Conservation (phyloP, 192 early-diverging fungal species). For the Coemansia biformis region DNA sequence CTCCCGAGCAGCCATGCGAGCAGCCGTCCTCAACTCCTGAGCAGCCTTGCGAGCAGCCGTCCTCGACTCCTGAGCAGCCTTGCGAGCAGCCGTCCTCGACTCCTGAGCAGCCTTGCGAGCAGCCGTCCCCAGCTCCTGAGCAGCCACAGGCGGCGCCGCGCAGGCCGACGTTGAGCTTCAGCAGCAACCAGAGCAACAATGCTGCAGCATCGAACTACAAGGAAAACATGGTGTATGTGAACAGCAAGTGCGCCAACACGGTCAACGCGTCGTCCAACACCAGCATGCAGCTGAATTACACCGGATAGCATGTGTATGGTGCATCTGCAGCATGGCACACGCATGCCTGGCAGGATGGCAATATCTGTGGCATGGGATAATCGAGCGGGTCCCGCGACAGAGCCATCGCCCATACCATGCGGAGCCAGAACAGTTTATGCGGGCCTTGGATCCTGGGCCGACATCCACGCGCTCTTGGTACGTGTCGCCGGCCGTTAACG, state of each 20-base stretch:
- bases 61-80: slow-evolving; percentile 2
- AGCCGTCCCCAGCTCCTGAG: slow-evolving; percentile 3
- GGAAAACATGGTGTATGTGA: slow-evolving; percentile 27
- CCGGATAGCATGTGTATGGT: not conserved
- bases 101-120: not conserved
- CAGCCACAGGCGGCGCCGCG: not conserved
- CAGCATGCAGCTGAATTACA: slow-evolving; percentile 20
- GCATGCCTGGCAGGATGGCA: too few relatives aligned
- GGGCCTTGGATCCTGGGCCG: not conserved
- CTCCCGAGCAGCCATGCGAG: slow-evolving; percentile 2
- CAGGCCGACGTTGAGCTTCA: slow-evolving; percentile 9
- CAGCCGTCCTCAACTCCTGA: not conserved
- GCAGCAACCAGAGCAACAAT: slow-evolving; percentile 17
- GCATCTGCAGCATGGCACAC: too few relatives aligned
- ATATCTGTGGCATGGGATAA: too few relatives aligned
- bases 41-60: slow-evolving; percentile 2
- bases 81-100: slow-evolving; percentile 3
- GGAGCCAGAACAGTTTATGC: too few relatives aligned
- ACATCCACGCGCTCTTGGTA: not conserved
- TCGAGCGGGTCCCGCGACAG: too few relatives aligned
- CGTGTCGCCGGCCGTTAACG: too few relatives aligned
- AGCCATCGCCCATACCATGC: too few relatives aligned
- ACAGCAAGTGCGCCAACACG: slow-evolving; percentile 23
- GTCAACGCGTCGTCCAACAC: slow-evolving; percentile 12
- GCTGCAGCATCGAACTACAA: slow-evolving; percentile 7